Percentiles rank a stretch among this genome's conserved stretches.
Evolutionary conservation across 2,329 filamentous ascomycete genomes (phyloP).

Genomic region (Nemania abortiva): DNA sequence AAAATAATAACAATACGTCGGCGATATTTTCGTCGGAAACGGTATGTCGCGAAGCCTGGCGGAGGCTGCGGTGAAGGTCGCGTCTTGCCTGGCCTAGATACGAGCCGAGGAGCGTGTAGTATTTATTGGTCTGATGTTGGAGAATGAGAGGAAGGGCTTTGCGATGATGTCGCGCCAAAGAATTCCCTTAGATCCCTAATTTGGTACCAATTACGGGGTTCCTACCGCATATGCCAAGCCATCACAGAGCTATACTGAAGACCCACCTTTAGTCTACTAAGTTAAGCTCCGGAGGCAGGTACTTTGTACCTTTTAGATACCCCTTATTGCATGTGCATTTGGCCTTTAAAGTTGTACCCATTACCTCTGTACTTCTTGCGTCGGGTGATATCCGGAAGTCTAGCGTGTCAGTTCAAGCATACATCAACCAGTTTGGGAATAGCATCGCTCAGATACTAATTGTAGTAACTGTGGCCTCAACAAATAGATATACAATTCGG

Average conservation of each 20-base stretch:
- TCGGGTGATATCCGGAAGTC: slow-evolving; percentile 52
- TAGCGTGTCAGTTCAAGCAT: slow-evolving; percentile 42
- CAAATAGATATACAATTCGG: slow-evolving; percentile 11
- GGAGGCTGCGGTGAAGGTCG: not conserved
- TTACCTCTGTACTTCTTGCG: slow-evolving; percentile 1
- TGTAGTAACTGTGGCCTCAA: slow-evolving; percentile 46
- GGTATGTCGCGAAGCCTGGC: not conserved
- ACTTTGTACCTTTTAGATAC: not conserved
- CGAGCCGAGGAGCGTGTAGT: not conserved
- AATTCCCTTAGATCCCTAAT: slow-evolving; percentile 30
- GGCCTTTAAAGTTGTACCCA: not conserved
- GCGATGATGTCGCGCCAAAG: slow-evolving; percentile 40
- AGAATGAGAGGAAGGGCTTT: slow-evolving; percentile 20
- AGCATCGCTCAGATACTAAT: slow-evolving; percentile 38
- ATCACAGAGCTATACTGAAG: too few relatives aligned
- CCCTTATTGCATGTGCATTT: not conserved
- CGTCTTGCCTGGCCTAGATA: not conserved
- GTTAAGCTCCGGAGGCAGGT: not conserved
- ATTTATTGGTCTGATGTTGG: not conserved
- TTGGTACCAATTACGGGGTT: too few relatives aligned
- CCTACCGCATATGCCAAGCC: too few relatives aligned
- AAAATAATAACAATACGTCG: not conserved
- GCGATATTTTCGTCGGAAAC: not conserved
- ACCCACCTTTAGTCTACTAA: too few relatives aligned
- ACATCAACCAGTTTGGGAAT: slow-evolving; percentile 40